Base-by-base conservation (phyloP, 208 protist species). In the Leishmania martiniquensis region DNA sequence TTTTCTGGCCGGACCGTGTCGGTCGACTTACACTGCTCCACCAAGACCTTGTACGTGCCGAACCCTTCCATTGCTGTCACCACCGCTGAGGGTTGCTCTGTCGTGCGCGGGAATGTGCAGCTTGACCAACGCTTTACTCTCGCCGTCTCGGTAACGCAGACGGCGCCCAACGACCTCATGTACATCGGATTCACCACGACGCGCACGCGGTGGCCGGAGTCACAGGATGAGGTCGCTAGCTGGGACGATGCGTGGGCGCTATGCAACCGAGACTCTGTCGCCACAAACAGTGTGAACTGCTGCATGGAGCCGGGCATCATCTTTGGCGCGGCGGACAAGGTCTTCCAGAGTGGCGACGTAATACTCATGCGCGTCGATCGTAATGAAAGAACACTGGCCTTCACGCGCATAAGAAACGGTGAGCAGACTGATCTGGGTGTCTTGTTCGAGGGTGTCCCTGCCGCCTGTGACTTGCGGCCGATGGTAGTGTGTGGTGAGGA, bases 251-350 rank as follows among this genome's bases (percentile, higher is more conserved):
- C 87, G 25, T 97, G 94, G 94, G 85, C 89, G 20, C 83, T 97
- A 44, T 97, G 92, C 85, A 93, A 80, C 82, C 67, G 87, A 55
- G 92, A 97, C 76, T 91, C 89, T 0, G 80, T 54, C 10, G 68
- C 84, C 20, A 93, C 91, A 20, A 97, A 96, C 76, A 95, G 83
- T 78, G 80, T 93, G n/a, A 95, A 96, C 81, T 97, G 92, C 85
- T 93, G 82, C 63, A 87, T 95, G 55, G 87, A 91, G 77, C 91
- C 92, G 15, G 85, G 88, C 2, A 95, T 97, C 85, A 92, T 96
- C 32, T 93, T 94, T 75, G 88, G 89, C 71, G 85, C 88, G 12
- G 92, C 88, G 42, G 78, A 85, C 34, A 83, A 86, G 65, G 83
- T 96, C 12, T 97, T 93, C 70, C 71, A 69, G 55, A 91, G 87